Evolutionary conservation across 352 stramenopile species (phyloP), one percentile per base, ranked within the genome.

Genomic region (Elongisporangium prolatum): DNA sequence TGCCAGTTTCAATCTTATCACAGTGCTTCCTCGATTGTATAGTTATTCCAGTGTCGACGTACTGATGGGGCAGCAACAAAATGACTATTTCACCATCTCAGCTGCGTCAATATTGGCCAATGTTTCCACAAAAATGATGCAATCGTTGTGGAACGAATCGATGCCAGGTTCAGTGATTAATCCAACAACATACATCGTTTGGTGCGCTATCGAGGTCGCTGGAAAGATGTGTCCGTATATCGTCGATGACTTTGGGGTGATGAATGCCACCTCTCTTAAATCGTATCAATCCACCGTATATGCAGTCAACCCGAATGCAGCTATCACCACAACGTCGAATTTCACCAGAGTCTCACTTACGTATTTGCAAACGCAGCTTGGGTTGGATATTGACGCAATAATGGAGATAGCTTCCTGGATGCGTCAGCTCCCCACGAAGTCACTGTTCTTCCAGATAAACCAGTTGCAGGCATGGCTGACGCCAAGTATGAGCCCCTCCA

Each of bases 371-470:
- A 24, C 56, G 3, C 60, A 70, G 24, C 69, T 88, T 21, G 59
- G 37, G 20, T 28, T 88, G 50, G 58, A 59, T 5, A 20, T 64
- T 3, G 61, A 68, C 9, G 59, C 79, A 20, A 49, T 82, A 2
- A 16, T 69, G 9, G 47, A 54, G 4, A 63, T 86, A 9, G 72
- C 69, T 0, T 50, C 51, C 7, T 90, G 80, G 80, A 86, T 68
- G 63, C 67, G 72, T 9, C 48, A 59, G 16, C 11, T 80, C 0
- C 73, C 75, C 0, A 53, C 57, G 2, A 56, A 55, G 0, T 90
- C 80, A 0, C 16, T 69, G 13, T 90, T 77, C 51, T 87, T 79
- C 25, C 75, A 83, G 21, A 60, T 60, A 1, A 57, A 71, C n/a
- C 67, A 88, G 63, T 40, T 82, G 1, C 50, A 67, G 1, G 22